These are phyloP conservation scores for Leishmania tarentolae DNA, from an alignment of 208 protist species.

Conservation along the genomic window DNA sequence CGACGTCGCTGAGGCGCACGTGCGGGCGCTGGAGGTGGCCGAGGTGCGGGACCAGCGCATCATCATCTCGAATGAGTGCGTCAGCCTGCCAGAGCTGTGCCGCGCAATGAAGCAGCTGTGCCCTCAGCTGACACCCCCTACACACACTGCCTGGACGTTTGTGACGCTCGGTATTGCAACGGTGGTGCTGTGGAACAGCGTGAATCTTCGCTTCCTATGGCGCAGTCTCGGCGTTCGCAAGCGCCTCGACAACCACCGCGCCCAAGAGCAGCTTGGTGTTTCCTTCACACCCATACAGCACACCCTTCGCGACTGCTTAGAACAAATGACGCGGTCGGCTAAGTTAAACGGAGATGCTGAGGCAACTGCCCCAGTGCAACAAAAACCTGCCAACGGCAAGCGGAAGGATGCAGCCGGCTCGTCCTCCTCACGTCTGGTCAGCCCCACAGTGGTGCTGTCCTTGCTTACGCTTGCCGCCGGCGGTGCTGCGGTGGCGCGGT, in stretches of 20 bases:
- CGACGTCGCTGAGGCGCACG: slow-evolving; percentile 86
- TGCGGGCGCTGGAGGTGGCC: slow-evolving; percentile 74
- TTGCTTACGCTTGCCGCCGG: slow-evolving; percentile 22
- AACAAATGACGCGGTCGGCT: slow-evolving; percentile 64
- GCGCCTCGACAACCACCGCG: slow-evolving; percentile 62
- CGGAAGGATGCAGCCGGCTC: background rate
- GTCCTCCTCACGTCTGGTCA: slow-evolving; percentile 5
- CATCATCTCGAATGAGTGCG: slow-evolving; percentile 81
- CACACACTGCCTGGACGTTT: slow-evolving; percentile 74
- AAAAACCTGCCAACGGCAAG: slow-evolving; percentile 1
- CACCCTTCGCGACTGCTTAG: slow-evolving; percentile 72
- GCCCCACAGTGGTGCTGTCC: slow-evolving; percentile 18
- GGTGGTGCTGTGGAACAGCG: slow-evolving; percentile 42
- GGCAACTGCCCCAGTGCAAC: slow-evolving; percentile 1
- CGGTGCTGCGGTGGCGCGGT: slow-evolving; percentile 18
- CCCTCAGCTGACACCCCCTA: slow-evolving; percentile 82
- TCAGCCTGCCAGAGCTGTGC: slow-evolving; percentile 72
- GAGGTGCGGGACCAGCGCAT: slow-evolving; percentile 82
- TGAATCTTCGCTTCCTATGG: slow-evolving; percentile 84
- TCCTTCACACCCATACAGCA: slow-evolving; percentile 78
- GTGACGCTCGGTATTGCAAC: slow-evolving; percentile 74
- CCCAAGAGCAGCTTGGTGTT: slow-evolving; percentile 59
- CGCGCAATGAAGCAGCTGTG: slow-evolving; percentile 71
- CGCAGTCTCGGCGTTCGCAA: slow-evolving; percentile 82
- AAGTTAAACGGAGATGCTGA: slow-evolving; percentile 32